Base-by-base conservation (phyloP, 148 eudicot genomes). In the Silene uniflora region DNA sequence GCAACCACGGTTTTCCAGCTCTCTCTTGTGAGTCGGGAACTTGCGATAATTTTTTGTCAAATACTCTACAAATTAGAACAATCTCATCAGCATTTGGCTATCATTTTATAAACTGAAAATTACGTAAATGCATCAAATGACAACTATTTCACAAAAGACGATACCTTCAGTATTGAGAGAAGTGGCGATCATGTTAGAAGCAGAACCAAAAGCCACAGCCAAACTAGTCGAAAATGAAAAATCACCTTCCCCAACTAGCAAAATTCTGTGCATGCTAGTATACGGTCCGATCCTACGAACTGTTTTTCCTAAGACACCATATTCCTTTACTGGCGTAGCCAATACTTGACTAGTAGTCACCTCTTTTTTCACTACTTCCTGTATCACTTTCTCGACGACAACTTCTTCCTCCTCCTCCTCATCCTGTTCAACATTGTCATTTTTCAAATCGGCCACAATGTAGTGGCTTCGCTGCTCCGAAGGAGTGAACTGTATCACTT, bases 201-300 rank as follows among this genome's bases (percentile, higher is more conserved):
- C 72, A 62, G 44, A 44, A 6, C 78, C 82, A 54, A 80, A 80
- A 6, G 75, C 78, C 0, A 71, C 24, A 14, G 82, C 78, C 73
- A 80, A 74, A 46, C 44, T 62, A 60, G 79, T 46, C 0, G 82
- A 62, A 46, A 80, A 75, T 0, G 82, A 80, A 71, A 79, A 79
- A 61, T 79, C 78, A 18, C 82, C 82, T 62, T 79, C 81, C 0
- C 81, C 81, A 9, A 79, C 77, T 0, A 79, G 47, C 10, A 79
- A 16, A 8, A 79, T 35, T 18, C 23, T 44, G 4, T 73, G 81
- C 21, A 8, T 32, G 14, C 61, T 75, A 0, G 23, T 65, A 19
- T 75, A 75, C 18, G 71, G 21, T 35, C 76, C 75, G 6, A 67
- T 66, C 58, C 54, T 75, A 25, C 65, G 56, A 21, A 61, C 22